These are phyloP conservation scores for Crithidia sp. DNA, from an alignment of 208 protist species.

Conservation along the genomic window DNA sequence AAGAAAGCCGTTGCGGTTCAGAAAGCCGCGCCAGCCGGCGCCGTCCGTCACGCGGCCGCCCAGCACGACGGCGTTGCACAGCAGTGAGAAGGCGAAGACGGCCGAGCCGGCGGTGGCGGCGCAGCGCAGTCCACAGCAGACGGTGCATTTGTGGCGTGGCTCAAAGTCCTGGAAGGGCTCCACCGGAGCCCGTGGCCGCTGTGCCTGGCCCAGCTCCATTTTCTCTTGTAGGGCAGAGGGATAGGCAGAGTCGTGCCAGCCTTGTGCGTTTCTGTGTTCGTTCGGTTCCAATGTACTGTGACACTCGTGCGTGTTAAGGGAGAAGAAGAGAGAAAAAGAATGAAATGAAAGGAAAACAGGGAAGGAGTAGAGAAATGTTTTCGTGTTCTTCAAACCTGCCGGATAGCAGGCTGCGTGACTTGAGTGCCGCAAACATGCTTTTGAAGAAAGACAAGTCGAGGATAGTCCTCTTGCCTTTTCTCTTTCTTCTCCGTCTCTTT, in stretches of 20 bases:
- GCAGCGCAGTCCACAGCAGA: slow-evolving; percentile 74
- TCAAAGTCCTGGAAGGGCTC: slow-evolving; percentile 62
- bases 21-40: slow-evolving; percentile 52
- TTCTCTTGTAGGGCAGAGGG: not conserved
- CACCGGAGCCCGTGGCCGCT: slow-evolving; percentile 49
- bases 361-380: no score
- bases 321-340: not conserved
- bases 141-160: slow-evolving; percentile 69
- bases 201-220: slow-evolving; percentile 75
- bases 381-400: no score
- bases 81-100: slow-evolving; percentile 57
- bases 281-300: not conserved
- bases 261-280: slow-evolving; percentile 6
- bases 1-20: slow-evolving; percentile 68
- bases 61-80: slow-evolving; percentile 63
- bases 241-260: not conserved
- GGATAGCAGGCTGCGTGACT: no score
- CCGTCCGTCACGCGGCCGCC: slow-evolving; percentile 57
- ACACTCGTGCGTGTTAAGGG: no score
- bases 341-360: slow-evolving; percentile 16
- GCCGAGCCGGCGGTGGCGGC: slow-evolving; percentile 41
- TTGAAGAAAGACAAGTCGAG: no score
- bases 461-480: no score
- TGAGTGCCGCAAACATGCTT: no score
- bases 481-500: no score